phyloP scores from a whole-genome alignment of 176 grass and related monocot genomes.

The Carex pumila region DNA sequence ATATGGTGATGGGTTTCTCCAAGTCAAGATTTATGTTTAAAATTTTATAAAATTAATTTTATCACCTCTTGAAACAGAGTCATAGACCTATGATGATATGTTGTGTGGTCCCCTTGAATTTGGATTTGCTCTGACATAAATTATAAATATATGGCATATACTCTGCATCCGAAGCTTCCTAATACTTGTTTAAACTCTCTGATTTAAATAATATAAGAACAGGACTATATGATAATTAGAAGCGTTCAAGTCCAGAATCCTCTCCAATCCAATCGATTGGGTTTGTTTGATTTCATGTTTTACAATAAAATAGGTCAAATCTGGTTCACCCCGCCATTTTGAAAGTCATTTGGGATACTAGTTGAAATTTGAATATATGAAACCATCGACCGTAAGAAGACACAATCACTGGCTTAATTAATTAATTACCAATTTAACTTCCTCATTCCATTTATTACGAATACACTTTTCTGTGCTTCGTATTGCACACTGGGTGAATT shows the following conservation, averaged over 20 bases:
- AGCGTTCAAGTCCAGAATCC: not conserved
- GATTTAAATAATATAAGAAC: not conserved
- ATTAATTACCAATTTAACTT: too few relatives aligned
- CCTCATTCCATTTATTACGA: too few relatives aligned
- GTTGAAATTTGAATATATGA: not conserved
- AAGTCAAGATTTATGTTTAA: not conserved
- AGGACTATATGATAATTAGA: not conserved
- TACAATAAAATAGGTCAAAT: not conserved
- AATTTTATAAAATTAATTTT: not conserved
- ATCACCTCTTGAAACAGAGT: not conserved
- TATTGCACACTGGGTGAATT: too few relatives aligned
- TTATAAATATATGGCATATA: not conserved
- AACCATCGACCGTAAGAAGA: not conserved
- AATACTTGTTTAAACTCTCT: not conserved
- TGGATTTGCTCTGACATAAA: conserved; percentile 18
- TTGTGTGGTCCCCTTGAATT: conserved; percentile 7
- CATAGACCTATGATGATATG: not conserved
- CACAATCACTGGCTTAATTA: too few relatives aligned
- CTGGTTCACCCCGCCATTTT: not conserved
- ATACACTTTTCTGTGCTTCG: too few relatives aligned
- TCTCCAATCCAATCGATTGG: not conserved
- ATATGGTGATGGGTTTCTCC: not conserved
- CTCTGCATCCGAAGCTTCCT: conserved; percentile 15
- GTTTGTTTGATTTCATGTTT: not conserved
- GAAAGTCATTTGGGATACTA: not conserved